Conservation (phyloP, 352 stramenopile species). For the Hyaloperonospora arabidopsidis region DNA sequence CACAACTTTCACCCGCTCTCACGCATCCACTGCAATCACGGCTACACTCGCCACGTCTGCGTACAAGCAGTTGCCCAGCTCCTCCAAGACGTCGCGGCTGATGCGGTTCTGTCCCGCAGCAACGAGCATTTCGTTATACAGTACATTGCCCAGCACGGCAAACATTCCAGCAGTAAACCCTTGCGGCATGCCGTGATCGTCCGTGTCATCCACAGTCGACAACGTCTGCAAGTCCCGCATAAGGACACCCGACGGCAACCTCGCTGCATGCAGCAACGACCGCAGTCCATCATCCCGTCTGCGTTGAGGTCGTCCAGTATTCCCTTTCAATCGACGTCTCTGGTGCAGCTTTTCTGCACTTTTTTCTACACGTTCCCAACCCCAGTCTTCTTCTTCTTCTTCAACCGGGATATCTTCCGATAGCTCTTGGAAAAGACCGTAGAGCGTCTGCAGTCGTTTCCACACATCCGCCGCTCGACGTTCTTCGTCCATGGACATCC, state of each 20-base stretch:
- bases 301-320: conserved; percentile 1
- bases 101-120: conserved; percentile 39
- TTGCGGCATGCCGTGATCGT: conserved; percentile 38
- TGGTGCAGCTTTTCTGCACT: not conserved
- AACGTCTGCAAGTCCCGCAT: conserved; percentile 51
- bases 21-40: conserved; percentile 12
- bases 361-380: conserved; percentile 13
- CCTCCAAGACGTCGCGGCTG: conserved; percentile 40
- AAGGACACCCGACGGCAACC: conserved; percentile 33
- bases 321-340: conserved; percentile 1
- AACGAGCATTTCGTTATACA: conserved; percentile 61
- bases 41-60: conserved; percentile 35
- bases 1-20: not conserved
- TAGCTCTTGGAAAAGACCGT: conserved; percentile 47
- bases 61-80: conserved; percentile 48
- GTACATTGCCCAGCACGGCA: conserved; percentile 46
- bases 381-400: conserved; percentile 14
- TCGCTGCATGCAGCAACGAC: conserved; percentile 35
- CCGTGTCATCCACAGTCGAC: conserved; percentile 13
- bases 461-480: conserved; percentile 46
- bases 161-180: conserved; percentile 74
- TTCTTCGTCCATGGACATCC: conserved; percentile 37
- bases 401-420: conserved; percentile 18
- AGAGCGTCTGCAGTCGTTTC: conserved; percentile 48
- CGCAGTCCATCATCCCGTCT: conserved; percentile 40